Base-by-base conservation (phyloP, 495 filamentous ascomycete genomes). In the Podospora pseudoanserina region DNA sequence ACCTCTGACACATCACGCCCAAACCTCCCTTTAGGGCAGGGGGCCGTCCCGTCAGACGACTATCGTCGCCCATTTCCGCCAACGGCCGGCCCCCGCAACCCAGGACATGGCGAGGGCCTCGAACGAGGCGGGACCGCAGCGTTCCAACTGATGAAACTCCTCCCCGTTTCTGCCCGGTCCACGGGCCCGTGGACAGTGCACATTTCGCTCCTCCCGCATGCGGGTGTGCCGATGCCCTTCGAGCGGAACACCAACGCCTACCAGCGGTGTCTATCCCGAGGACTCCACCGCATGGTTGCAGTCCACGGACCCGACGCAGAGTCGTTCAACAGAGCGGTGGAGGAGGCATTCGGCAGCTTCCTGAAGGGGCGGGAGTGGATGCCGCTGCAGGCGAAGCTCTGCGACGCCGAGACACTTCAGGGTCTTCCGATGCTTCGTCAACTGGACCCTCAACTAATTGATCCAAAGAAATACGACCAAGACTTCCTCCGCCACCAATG, bases 241-340 rank as follows among this genome's bases (percentile, higher is more conserved):
- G 85, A 87, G 77, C 83, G 85, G 74, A 84, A 85, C 68, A 87
- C 85, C 49, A 82, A 79, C 60, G 84, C 84, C 5, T 87, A 87
- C 74, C 85, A 86, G 71, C 79, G 85, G 27, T 87, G 85, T 65
- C 75, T 86, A 18, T 86, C 85, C 34, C 82, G 85, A 20, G 85
- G 84, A 19, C 80, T 85, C 60, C 85, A 86, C 74, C 84, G 79
- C 67, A 78, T 85, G 73, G 78, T 86, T 27, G 83, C 79, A 26
- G 76, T 86, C 20, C 76, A 78, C 49, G 83, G 82, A 27, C 78
- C 77, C 32, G 81, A 83, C 70, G 79, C 79, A 64, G 71, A 76
- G 58, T 84, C 83, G 44, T 85, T 86, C 74, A 73, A 55, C 27
- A 74, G 63, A 56, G 80, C 85, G 28, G 78, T 86, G 16, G 74